Evolutionary conservation across 192 early-diverging fungal species (phyloP).

Genomic region (Nowakowskiella sp.): DNA sequence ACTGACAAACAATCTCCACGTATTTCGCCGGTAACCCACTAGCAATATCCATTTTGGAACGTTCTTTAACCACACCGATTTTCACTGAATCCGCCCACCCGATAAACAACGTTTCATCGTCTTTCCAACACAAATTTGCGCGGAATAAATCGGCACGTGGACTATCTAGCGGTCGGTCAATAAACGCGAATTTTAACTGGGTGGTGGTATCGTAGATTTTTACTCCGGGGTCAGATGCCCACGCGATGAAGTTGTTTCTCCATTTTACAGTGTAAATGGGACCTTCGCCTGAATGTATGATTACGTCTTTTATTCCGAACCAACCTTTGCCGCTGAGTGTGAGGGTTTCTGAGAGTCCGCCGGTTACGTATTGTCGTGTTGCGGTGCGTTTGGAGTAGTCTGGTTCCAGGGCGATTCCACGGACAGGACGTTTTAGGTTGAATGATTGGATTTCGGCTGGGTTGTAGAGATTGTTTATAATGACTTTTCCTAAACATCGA

Average conservation of each 20-base stretch:
- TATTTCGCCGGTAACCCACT: constrained; percentile 44
- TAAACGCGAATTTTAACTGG: constrained; percentile 70
- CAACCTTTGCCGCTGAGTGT: constrained; percentile 86
- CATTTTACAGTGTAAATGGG: constrained; percentile 82
- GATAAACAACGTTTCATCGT: constrained; percentile 66
- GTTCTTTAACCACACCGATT: constrained; percentile 64
- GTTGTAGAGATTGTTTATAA: constrained; percentile 74
- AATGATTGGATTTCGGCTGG: constrained; percentile 60
- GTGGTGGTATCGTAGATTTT: constrained; percentile 72
- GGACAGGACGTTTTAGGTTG: constrained; percentile 81
- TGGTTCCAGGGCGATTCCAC: constrained; percentile 84
- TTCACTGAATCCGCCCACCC: constrained; percentile 95
- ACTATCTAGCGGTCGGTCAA: constrained; percentile 68
- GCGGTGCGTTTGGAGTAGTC: constrained; percentile 65
- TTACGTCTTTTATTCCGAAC: constrained; percentile 73
- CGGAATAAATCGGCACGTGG: constrained; percentile 77
- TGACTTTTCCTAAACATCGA: constrained; percentile 67
- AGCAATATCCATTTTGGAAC: constrained; percentile 32
- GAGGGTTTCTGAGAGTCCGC: constrained; percentile 84
- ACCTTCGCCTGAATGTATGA: constrained; percentile 83
- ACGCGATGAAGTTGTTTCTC: constrained; percentile 78
- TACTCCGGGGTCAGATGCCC: constrained; percentile 62
- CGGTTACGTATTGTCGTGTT: constrained; percentile 77
- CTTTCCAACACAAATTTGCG: constrained; percentile 82
- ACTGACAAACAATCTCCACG: constrained; percentile 54